A percentile compares a stretch with the other conserved stretches of the same genome.
Evolutionary conservation across 768 basidiomycete species (phyloP).

Genomic region (Leccinellum albellum): DNA sequence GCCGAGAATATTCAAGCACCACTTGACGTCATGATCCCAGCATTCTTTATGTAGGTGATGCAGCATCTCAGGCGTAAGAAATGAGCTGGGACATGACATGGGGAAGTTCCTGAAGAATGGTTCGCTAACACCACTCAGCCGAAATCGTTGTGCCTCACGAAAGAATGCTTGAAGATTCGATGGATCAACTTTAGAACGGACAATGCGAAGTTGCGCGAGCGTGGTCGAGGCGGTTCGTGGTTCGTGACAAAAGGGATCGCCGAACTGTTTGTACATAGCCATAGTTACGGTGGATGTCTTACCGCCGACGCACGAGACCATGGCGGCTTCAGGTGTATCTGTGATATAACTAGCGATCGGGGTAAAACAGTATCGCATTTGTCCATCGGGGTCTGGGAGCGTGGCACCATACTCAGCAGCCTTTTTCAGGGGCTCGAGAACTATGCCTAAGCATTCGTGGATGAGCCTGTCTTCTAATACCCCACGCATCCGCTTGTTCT

Average conservation of each 20-base stretch:
- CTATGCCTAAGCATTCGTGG: not conserved
- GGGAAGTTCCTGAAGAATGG: not conserved
- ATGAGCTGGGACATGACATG: not conserved
- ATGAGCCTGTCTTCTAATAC: not conserved
- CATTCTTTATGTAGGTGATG: not conserved
- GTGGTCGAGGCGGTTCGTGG: not conserved
- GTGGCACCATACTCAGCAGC: not conserved
- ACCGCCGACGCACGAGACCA: not conserved
- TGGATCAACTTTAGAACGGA: not conserved
- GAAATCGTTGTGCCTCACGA: not conserved
- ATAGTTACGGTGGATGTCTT: not conserved
- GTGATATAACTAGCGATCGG: not conserved
- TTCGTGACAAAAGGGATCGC: not conserved
- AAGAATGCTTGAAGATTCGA: not conserved
- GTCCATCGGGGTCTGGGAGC: not conserved
- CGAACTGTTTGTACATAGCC: not conserved
- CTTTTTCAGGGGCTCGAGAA: not conserved
- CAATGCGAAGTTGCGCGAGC: not conserved
- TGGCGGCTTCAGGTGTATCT: not conserved
- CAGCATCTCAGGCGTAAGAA: not conserved
- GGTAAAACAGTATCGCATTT: not conserved
- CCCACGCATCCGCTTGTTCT: not conserved
- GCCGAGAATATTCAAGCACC: not conserved
- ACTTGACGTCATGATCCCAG: not conserved
- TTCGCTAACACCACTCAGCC: not conserved